Evolutionary conservation across 2,329 filamentous ascomycete genomes (phyloP), one percentile per base, ranked within the genome.

Genomic region (Cordyceps cicadae): DNA sequence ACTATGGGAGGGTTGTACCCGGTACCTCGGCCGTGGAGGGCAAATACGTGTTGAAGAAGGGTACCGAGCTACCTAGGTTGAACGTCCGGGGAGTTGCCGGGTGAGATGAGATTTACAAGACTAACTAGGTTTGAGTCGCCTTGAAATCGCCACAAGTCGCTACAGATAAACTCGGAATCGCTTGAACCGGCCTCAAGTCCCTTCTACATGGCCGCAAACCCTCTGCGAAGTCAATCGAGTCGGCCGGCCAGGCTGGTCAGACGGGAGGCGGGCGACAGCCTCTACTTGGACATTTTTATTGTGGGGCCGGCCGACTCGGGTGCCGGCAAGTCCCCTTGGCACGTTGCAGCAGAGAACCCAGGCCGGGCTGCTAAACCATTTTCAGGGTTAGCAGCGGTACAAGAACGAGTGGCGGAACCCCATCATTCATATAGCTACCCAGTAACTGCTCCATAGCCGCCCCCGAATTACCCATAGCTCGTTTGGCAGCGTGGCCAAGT

Each of bases 221-320:
- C 34, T 29, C 29, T 6, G 5, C 6, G 34, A 37, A 9, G 34
- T 37, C 34, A 37, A 37, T 7, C 6, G 39, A 43, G 39, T n/a
- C 51, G 43, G 43, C 17, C 43, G 9, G 54, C 17, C 15, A 49
- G 2, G 24, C 37, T 32, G 32, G 34, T 17, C 24, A 26, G 50
- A 17, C 17, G 9, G n/a, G 56, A 66, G 53, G 66, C 65, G 69
- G 70, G 69, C 68, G 65, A 65, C 65, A 64, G 69, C 57, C 64
- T 58, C 45, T 72, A 70, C 69, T 70, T 72, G 70, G 63, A 66
- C 66, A 70, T 69, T 68, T 70, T 66, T 63, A 54, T 63, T 65
- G 66, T 65, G 70, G 68, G 65, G 64, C 65, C 43, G 53, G 59
- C 53, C 53, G 46, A 43, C 45, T 61, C 57, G 57, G 50, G 21